Base-by-base conservation (phyloP, 2,329 filamentous ascomycete genomes). In the Stagonosporopsis vannaccii region DNA sequence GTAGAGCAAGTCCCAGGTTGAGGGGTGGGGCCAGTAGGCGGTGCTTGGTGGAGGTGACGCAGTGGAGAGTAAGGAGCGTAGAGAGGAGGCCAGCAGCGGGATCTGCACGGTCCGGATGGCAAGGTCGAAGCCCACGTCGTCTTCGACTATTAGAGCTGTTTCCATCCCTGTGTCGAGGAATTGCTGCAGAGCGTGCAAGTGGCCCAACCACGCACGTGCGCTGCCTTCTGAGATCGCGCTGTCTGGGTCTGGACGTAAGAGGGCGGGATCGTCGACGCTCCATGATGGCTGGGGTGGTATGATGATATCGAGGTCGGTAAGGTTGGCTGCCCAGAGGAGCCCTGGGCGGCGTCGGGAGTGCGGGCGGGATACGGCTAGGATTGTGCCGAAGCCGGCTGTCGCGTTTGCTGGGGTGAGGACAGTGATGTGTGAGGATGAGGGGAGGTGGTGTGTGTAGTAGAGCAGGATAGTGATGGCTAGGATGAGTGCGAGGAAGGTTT, bases 221-320 rank as follows among this genome's bases (percentile, higher is more conserved):
- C 37, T 49, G 17, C 36, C 36, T 4, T 35, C 20, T 4, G 37
- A 49, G 28, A 49, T 39, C 8, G 17, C 4, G 15, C 23, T 22
- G 9, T n/a, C 17, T 19, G 33, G 17, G 15, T 30, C 25, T 12
- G 22, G 22, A 8, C 25, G 61, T 25, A 79, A 63, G 6, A 28
- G 42, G 4, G 62, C 32, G 8, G 78, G 36, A 54, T 78, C 69
- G n/a, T 51, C 57, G 5, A 75, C 70, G 4, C 69, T 73, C 77
- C 77, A 79, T 7, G 43, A 37, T 25, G 76, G 74, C 47, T 79
- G 76, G 1, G 60, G 46, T 2, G 77, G 77, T 20, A 79, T 74
- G 9, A 63, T 66, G 45, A 79, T 70, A 20, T 75, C 69, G 52
- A 79, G 52, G 6, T 67, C 68, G 22, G 76, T 77, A 39, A 78